Conservation (phyloP, 2,329 filamentous ascomycete species). For the Aspergillus melleus region DNA sequence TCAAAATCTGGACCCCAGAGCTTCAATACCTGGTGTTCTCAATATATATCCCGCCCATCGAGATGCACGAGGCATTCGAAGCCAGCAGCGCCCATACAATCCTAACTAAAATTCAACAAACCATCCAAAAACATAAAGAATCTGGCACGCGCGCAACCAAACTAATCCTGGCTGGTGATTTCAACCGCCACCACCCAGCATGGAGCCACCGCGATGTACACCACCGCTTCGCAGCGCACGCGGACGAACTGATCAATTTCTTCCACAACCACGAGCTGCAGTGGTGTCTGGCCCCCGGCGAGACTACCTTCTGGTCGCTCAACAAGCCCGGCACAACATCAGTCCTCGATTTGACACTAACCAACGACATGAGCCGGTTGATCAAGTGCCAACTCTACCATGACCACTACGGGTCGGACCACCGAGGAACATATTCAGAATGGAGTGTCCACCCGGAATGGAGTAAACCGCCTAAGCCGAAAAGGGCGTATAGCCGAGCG, state of each 20-base stretch:
- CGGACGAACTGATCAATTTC: slow-evolving; percentile 18
- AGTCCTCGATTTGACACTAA: slow-evolving; percentile 18
- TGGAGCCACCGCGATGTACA: slow-evolving; percentile 3
- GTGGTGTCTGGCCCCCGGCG: slow-evolving; percentile 12
- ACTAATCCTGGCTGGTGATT: too few species aligned
- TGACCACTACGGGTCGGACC: slow-evolving; percentile 24
- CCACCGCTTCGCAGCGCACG: slow-evolving; percentile 1
- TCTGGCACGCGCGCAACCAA: slow-evolving; percentile 11
- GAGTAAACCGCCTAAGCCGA: slow-evolving; percentile 7
- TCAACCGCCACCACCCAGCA: too few species aligned
- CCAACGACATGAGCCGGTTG: slow-evolving; percentile 11
- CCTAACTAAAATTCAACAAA: slow-evolving; percentile 5
- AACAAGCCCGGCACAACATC: slow-evolving; percentile 13
- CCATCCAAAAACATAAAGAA: slow-evolving; percentile 14
- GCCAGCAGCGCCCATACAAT: not conserved
- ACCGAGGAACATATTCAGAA: slow-evolving; percentile 21
- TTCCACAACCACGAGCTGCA: slow-evolving; percentile 15
- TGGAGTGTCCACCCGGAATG: slow-evolving; percentile 25
- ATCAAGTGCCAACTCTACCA: slow-evolving; percentile 25
- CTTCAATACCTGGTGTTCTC: slow-evolving; percentile 20
- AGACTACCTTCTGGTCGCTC: slow-evolving; percentile 9
- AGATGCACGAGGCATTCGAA: not conserved
- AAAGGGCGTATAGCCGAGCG: slow-evolving; percentile 13
- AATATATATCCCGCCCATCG: slow-evolving; percentile 15
- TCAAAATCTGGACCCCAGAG: slow-evolving; percentile 25